phyloP scores from a whole-genome alignment of 306 rosid genomes.

The Cucumis hystrix region DNA sequence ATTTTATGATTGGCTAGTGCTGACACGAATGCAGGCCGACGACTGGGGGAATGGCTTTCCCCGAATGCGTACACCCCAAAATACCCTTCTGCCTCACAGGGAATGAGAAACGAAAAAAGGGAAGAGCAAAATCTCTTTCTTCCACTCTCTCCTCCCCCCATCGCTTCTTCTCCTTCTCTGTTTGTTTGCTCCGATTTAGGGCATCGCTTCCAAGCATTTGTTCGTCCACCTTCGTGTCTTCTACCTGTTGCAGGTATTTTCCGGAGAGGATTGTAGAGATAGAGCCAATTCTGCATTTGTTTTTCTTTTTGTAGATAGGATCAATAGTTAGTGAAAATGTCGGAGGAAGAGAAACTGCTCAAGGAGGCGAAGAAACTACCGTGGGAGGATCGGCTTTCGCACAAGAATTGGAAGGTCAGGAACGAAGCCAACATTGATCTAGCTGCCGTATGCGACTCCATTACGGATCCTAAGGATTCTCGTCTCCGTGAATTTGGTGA shows the following conservation, averaged over 20 bases:
- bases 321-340: slow-evolving; percentile 14
- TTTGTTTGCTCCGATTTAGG: neutral
- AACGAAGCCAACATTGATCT: slow-evolving; percentile 88
- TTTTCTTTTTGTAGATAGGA: neutral
- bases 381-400: slow-evolving; percentile 91
- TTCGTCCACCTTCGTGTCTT: neutral
- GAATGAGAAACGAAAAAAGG: slow-evolving; percentile 1
- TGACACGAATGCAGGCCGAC: neutral
- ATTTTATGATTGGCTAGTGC: neutral
- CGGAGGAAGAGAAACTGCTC: slow-evolving; percentile 92
- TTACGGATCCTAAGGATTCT: slow-evolving; percentile 87
- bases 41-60: neutral
- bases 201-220: slow-evolving; percentile 3
- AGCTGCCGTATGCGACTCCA: slow-evolving; percentile 83
- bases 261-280: neutral
- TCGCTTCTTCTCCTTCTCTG: neutral
- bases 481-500: slow-evolving; percentile 93
- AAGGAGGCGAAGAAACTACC: slow-evolving; percentile 98
- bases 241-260: neutral
- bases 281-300: neutral
- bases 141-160: neutral
- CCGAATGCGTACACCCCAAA: slow-evolving; percentile 1
- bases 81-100: slow-evolving; percentile 6
- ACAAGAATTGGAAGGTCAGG: slow-evolving; percentile 98
- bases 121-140: neutral